Base-by-base conservation (phyloP, 2,329 filamentous ascomycete species). In the Aspergillus fumigatus region DNA sequence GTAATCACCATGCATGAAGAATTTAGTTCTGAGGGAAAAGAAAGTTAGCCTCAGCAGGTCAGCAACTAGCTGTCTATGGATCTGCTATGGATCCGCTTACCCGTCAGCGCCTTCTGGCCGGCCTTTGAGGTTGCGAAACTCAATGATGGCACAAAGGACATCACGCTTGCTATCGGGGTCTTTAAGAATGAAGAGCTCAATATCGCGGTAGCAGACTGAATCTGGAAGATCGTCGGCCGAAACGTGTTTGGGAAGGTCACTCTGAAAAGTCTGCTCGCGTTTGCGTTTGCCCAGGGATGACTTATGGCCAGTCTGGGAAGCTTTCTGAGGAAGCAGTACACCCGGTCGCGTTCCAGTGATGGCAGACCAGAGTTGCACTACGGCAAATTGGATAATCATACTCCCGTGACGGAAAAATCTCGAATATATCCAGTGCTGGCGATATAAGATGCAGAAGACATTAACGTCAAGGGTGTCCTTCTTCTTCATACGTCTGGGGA, bases 1-100 rank as follows among this genome's bases (percentile, higher is more conserved):
- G 29, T 70, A 70, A 56, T 67, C 59, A n/a, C 64, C 38, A 26
- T 70, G 43, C 49, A 70, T 67, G 25, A 68, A 70, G 43, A 68
- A 68, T 57, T 68, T 68, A 4, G 63, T 68, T 62, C 63, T 67
- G 26, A 40, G 2, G 51, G 59, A n/a, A n/a, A n/a, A n/a, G n/a
- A n/a, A n/a, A n/a, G n/a, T n/a, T n/a, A n/a, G n/a, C n/a, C n/a
- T n/a, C n/a, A n/a, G n/a, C n/a, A n/a, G n/a, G n/a, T n/a, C n/a
- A n/a, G 23, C 23, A 23, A 23, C 23, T 23, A 23, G 23, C 23
- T 23, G 23, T 23, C 23, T 23, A 23, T 23, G 23, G 23, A 23
- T 23, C 23, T 23, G n/a, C n/a, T n/a, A n/a, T n/a, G n/a, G n/a
- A n/a, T n/a, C n/a, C n/a, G 23, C 64, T 67, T 69, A 69, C 60